Evolutionary conservation across 1,139 yeast species (phyloP).

Genomic region (Hansenula lynferdii): DNA sequence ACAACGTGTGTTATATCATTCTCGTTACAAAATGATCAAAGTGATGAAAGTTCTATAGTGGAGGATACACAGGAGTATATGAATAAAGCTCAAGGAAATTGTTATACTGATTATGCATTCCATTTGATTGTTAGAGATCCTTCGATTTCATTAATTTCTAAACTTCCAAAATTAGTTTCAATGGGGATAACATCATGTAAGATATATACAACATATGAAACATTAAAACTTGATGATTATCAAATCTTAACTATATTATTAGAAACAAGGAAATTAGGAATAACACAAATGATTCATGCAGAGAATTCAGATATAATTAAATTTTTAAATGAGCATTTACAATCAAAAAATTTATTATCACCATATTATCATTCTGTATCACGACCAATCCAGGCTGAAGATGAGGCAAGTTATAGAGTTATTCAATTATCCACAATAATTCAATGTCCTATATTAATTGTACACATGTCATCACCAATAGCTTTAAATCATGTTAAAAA

Average conservation of each 20-base stretch:
- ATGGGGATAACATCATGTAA: constrained; percentile 40
- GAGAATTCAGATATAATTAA: constrained; percentile 42
- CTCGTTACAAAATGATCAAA: constrained; percentile 34
- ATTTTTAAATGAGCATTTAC: constrained; percentile 35
- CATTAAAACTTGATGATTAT: constrained; percentile 35
- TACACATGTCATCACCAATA: constrained; percentile 41
- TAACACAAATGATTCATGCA: constrained; percentile 46
- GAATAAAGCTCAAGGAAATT: constrained; percentile 26
- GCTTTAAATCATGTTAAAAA: constrained; percentile 36
- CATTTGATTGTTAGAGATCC: constrained; percentile 37
- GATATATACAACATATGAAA: constrained; percentile 42
- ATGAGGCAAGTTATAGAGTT: constrained; percentile 44
- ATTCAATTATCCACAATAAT: constrained; percentile 36
- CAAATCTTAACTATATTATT: constrained; percentile 35
- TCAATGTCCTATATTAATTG: constrained; percentile 40
- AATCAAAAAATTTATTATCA: constrained; percentile 30
- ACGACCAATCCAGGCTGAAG: constrained; percentile 42
- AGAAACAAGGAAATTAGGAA: constrained; percentile 34
- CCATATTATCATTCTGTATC: constrained; percentile 42
- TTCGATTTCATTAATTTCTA: constrained; percentile 26
- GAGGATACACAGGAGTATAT: constrained; percentile 24
- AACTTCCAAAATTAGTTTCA: constrained; percentile 24
- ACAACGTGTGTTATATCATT: constrained; percentile 41
- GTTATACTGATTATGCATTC: constrained; percentile 41
- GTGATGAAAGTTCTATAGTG: constrained; percentile 25